A percentile compares a stretch with the other conserved stretches of the same genome.
phyloP scores from a whole-genome alignment of 768 basidiomycete genomes.

The Tulasnella sp. region DNA sequence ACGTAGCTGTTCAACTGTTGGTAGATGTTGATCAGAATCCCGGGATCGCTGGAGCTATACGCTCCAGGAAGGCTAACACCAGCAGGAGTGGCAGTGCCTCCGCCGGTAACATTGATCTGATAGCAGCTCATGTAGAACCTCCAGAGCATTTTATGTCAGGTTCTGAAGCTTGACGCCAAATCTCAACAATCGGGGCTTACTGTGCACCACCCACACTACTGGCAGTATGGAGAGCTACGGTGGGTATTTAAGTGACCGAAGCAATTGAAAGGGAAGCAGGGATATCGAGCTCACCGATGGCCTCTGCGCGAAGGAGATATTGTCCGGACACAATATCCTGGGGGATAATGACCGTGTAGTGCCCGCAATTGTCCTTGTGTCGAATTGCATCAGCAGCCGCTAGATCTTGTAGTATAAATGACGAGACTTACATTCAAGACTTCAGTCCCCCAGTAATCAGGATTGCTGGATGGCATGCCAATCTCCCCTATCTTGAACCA shows the following conservation, averaged over 20 bases:
- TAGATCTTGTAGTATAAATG: background rate
- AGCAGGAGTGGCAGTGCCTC: conserved; percentile 34
- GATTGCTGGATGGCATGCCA: no score
- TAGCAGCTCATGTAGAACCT: conserved; percentile 40
- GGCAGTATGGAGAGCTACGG: conserved; percentile 37
- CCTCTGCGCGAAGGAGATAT: conserved; percentile 42
- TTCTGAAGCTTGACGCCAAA: background rate
- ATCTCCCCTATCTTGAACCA: conserved; percentile 47
- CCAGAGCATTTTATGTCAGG: background rate
- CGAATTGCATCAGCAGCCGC: background rate
- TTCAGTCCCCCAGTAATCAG: conserved; percentile 20
- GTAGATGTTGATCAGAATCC: conserved; percentile 40
- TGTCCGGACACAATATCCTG: conserved; percentile 34
- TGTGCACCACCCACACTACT: conserved; percentile 36
- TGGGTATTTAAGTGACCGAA: no score
- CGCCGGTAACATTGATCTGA: conserved; percentile 39
- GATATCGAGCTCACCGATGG: no score
- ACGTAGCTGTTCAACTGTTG: conserved; percentile 33
- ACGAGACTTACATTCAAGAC: conserved; percentile 2
- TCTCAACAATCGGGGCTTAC: conserved; percentile 19
- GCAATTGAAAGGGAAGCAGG: no score
- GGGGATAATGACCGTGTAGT: conserved; percentile 40
- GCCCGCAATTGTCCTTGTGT: conserved; percentile 16
- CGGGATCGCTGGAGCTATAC: conserved; percentile 34
- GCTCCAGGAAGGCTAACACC: conserved; percentile 43